A percentile compares a stretch with the other conserved stretches of the same genome.
These are phyloP conservation scores for Musa balbisiana DNA, from an alignment of 202 grass and related monocot genomes.

Conservation along the genomic window DNA sequence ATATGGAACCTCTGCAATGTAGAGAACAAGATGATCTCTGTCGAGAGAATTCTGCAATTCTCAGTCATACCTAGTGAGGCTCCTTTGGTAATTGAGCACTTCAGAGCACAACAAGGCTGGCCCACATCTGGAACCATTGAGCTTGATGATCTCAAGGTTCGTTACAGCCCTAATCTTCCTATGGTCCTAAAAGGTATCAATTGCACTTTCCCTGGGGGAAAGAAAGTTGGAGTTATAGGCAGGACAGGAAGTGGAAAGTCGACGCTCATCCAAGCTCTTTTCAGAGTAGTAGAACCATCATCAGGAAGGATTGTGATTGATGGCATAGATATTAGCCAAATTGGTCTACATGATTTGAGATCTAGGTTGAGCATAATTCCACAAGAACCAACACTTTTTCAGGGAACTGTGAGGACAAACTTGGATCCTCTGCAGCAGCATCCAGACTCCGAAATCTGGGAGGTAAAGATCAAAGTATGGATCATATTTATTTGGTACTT, in stretches of 20 bases:
- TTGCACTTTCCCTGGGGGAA: slow-evolving; percentile 76
- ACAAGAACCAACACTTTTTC: slow-evolving; percentile 90
- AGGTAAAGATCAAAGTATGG: slow-evolving; percentile 30
- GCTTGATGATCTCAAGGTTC: slow-evolving; percentile 54
- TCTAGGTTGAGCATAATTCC: slow-evolving; percentile 83
- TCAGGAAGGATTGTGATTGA: slow-evolving; percentile 67
- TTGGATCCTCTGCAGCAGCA: slow-evolving; percentile 66
- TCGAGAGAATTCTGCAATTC: slow-evolving; percentile 88
- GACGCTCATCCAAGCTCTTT: slow-evolving; percentile 86
- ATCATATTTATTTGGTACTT: neutral
- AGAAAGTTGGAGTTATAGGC: slow-evolving; percentile 83
- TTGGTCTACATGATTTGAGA: slow-evolving; percentile 77
- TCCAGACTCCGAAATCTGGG: slow-evolving; percentile 67
- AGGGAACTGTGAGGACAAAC: slow-evolving; percentile 77
- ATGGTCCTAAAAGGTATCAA: slow-evolving; percentile 80
- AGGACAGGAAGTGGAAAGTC: slow-evolving; percentile 92
- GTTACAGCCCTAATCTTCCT: slow-evolving; percentile 52
- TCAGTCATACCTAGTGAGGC: slow-evolving; percentile 57
- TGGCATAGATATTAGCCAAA: slow-evolving; percentile 54
- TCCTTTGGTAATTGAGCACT: slow-evolving; percentile 44
- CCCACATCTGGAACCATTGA: slow-evolving; percentile 61
- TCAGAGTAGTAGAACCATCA: slow-evolving; percentile 77
- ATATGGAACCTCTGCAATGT: slow-evolving; percentile 91
- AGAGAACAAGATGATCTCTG: slow-evolving; percentile 93
- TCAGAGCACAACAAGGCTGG: slow-evolving; percentile 49